Conservation (phyloP, 352 stramenopile genomes). For the Phytophthora constricta region DNA sequence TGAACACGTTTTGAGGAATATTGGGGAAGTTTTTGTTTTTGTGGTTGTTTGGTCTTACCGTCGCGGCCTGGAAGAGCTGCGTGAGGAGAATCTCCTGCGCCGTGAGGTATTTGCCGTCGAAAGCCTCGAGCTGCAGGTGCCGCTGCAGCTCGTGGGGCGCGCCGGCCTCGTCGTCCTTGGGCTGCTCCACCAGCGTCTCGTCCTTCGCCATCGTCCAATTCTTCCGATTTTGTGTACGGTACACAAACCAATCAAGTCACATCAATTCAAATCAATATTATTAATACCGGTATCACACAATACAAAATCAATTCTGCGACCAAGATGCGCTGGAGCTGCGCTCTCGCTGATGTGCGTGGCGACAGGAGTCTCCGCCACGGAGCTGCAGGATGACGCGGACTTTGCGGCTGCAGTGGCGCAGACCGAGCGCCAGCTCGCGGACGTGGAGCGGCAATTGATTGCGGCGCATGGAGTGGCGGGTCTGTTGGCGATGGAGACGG, state of each 20-base stretch:
- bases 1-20: no score
- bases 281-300: not conserved
- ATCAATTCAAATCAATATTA: not conserved
- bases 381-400: not conserved
- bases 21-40: no score
- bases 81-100: constrained; percentile 78
- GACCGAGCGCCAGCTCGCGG: not conserved
- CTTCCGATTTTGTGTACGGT: no score
- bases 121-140: constrained; percentile 77
- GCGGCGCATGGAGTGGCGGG: constrained; percentile 20
- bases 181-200: constrained; percentile 22
- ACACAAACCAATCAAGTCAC: no score
- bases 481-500: constrained; percentile 33
- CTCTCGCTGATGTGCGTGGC: not conserved
- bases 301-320: not conserved
- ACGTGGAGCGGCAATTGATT: constrained; percentile 31
- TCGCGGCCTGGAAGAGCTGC: constrained; percentile 63
- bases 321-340: not conserved
- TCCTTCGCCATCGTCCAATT: constrained; percentile 47
- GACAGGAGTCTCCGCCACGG: no score
- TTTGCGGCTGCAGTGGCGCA: not conserved
- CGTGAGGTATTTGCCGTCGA: constrained; percentile 78
- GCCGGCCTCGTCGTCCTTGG: constrained; percentile 54
- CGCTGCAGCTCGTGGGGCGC: constrained; percentile 63
- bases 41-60: no score